Evolutionary conservation across 2,329 filamentous ascomycete species (phyloP), one percentile per base, ranked within the genome.

Genomic region (Blastomyces silverae): DNA sequence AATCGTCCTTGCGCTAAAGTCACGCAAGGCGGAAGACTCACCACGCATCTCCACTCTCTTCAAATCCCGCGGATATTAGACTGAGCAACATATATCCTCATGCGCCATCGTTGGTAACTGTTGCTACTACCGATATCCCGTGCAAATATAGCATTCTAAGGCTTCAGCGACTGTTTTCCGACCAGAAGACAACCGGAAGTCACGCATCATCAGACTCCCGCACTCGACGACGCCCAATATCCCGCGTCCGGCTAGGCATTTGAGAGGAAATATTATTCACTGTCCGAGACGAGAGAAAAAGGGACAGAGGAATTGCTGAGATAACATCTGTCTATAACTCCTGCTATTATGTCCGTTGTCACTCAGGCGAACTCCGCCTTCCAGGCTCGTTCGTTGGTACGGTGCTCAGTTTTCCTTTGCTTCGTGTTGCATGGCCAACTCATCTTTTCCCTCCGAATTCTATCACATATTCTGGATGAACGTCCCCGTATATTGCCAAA

Each of bases 301-400:
- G 22, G 13, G 28, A 34, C n/a, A 42, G 34, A 28, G 37, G 37
- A 42, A 48, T n/a, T 31, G 8, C 20, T 59, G 25, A 22, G 42
- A n/a, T 57, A 25, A 61, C n/a, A 13, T 42, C 52, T 13, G 31
- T 50, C 22, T 61, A 55, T 48, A 55, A 61, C 52, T 55, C 59
- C 50, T 57, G 64, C 50, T 65, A 73, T 66, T 66, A 81, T 81
- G 79, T 80, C 79, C 69, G 78, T 80, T 60, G 69, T 77, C 28
- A 71, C 73, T 50, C 73, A 73, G 65, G 77, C 72, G 64, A 74
- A 78, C 62, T 78, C 79, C 53, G 78, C 78, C 66, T 81, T 79
- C 68, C 79, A 80, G 71, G 79, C 76, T 50, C 78, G 80, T 56
- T 81, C 79, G 66, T 69, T 82, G 69, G 78, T 80, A 76, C 66